Evolutionary conservation across 2,329 filamentous ascomycete genomes (phyloP).

Genomic region (Ceratocystis smalleyi): DNA sequence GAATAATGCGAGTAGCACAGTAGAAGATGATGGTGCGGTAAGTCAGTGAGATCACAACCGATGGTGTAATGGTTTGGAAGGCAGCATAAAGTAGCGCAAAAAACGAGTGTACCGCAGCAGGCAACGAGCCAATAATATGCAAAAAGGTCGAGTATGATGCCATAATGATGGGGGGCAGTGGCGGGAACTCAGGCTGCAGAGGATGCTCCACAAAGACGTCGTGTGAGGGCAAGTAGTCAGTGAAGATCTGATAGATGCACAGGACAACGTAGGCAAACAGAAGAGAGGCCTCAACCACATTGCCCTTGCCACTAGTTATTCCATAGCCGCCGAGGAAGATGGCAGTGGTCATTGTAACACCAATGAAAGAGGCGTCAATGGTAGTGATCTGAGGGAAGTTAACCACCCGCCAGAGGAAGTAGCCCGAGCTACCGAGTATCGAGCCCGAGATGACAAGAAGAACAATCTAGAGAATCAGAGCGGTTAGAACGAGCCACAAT

Average conservation of each 20-base stretch:
- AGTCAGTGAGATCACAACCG: conserved; percentile 83
- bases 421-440: conserved; percentile 82
- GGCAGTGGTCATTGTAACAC: conserved; percentile 78
- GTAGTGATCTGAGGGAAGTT: conserved; percentile 89
- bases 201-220: conserved; percentile 37
- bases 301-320: conserved; percentile 83
- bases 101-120: conserved; percentile 64
- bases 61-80: conserved; percentile 88
- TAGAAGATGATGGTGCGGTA: conserved; percentile 94
- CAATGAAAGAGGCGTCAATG: conserved; percentile 81
- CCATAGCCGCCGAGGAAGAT: conserved; percentile 89
- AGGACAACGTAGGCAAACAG: conserved; percentile 96
- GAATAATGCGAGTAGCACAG: conserved; percentile 87
- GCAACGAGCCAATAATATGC: conserved; percentile 68
- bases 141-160: conserved; percentile 88
- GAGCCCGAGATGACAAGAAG: conserved; percentile 78
- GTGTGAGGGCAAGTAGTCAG: conserved; percentile 76
- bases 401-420: conserved; percentile 90
- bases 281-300: conserved; percentile 85
- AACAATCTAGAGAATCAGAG: conserved; percentile 49
- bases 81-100: conserved; percentile 80
- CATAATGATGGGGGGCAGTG: conserved; percentile 96
- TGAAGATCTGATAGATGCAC: conserved; percentile 98
- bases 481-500: background rate
- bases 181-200: conserved; percentile 73